A percentile compares a stretch with the other conserved stretches of the same genome.
These are phyloP conservation scores for Cystofilobasidium bisporidii DNA, from an alignment of 768 basidiomycete genomes.

Conservation along the genomic window DNA sequence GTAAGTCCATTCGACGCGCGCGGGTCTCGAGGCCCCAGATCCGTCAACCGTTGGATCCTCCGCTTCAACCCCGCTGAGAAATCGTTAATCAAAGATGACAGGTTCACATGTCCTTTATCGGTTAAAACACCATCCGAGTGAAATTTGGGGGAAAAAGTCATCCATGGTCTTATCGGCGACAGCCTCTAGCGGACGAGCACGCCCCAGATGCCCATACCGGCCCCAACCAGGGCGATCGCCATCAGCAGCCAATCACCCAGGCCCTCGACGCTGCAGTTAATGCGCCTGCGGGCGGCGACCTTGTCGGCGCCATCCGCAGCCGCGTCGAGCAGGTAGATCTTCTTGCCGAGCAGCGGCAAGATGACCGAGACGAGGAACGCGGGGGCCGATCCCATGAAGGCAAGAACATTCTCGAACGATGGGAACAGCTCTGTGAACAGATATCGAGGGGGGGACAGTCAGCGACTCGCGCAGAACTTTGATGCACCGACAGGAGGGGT, in stretches of 20 bases:
- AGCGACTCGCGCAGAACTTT: no score
- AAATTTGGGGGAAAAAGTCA: no score
- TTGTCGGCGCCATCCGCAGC: not conserved
- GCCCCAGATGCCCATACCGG: conserved; percentile 5
- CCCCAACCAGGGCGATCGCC: not conserved
- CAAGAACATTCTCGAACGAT: conserved; percentile 26
- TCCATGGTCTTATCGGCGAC: no score
- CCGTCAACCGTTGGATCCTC: no score
- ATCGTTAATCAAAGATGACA: no score
- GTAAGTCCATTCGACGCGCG: no score
- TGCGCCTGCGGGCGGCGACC: not conserved
- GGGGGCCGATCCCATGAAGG: conserved; percentile 25
- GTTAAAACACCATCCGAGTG: no score
- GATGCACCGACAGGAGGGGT: not conserved
- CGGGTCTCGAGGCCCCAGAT: no score
- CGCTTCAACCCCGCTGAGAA: no score
- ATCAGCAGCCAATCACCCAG: conserved; percentile 10
- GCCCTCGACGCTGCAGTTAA: conserved; percentile 4
- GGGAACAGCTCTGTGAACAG: conserved; percentile 20
- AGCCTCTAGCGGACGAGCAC: conserved; percentile 3
- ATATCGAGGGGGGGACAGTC: no score
- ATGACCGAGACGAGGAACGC: conserved; percentile 23
- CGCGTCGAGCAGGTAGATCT: conserved; percentile 6
- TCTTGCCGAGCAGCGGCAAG: conserved; percentile 25
- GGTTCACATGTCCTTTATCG: no score